phyloP scores from a whole-genome alignment of 441 rosid species.

The Arabidopsis hybrid region DNA sequence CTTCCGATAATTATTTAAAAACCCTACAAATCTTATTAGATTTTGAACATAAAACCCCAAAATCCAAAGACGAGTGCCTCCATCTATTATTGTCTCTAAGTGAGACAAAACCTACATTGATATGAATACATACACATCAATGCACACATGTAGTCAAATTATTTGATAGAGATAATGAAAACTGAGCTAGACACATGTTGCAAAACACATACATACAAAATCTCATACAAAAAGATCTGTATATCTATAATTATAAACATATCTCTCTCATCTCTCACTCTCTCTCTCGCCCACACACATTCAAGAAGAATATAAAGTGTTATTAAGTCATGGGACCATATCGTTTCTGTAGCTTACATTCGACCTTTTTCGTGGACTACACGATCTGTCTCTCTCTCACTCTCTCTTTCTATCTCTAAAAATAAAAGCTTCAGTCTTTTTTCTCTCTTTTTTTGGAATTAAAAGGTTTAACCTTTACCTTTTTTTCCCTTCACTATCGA shows the following conservation, averaged over 20 bases:
- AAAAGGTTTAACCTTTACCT: conserved; percentile 29
- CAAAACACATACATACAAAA: conserved; percentile 32
- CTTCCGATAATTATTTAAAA: conserved; percentile 1
- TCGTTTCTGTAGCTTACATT: conserved; percentile 69
- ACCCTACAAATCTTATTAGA: conserved; percentile 7
- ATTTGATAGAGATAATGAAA: conserved; percentile 37
- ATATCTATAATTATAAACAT: background rate
- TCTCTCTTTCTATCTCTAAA: conserved; percentile 34
- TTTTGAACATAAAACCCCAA: conserved; percentile 17
- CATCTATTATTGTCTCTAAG: conserved; percentile 37
- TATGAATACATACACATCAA: conserved; percentile 36
- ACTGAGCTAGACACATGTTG: conserved; percentile 23
- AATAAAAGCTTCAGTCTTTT: background rate
- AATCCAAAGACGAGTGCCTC: conserved; percentile 17
- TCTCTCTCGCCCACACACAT: conserved; percentile 42
- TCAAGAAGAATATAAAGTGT: conserved; percentile 39
- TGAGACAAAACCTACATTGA: conserved; percentile 42
- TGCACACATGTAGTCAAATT: conserved; percentile 38
- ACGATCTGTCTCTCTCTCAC: conserved; percentile 70
- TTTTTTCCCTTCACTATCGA: conserved; percentile 23
- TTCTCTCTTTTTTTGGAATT: conserved; percentile 32
- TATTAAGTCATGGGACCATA: conserved; percentile 66
- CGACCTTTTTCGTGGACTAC: conserved; percentile 87
- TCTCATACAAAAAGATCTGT: conserved; percentile 22
- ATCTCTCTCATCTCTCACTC: conserved; percentile 1